Evolutionary conservation across 106 monocot species (phyloP).

Genomic region (Xerophyta viscosa): DNA sequence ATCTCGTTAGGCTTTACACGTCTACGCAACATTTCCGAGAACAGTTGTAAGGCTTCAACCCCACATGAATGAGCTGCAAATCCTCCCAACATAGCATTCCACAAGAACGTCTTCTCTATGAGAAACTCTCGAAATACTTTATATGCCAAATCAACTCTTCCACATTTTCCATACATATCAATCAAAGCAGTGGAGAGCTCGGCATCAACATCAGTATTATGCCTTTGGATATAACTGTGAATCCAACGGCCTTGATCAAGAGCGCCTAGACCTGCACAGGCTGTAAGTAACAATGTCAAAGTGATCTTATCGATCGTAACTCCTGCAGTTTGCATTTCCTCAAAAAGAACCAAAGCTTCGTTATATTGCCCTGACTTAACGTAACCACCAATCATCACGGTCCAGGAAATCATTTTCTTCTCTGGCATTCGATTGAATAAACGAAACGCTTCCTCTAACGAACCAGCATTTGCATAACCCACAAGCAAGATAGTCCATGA

Average conservation of each 20-base stretch:
- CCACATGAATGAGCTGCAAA: conserved; percentile 22
- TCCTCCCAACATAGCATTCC: conserved; percentile 28
- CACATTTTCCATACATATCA: conserved; percentile 34
- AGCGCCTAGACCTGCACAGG: conserved; percentile 21
- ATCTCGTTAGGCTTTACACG: conserved; percentile 20
- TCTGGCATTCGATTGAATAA: conserved; percentile 20
- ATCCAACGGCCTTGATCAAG: conserved; percentile 26
- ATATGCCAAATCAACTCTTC: conserved; percentile 13
- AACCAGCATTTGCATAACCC: conserved; percentile 5
- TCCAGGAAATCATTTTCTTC: conserved; percentile 24
- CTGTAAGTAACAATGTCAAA: conserved; percentile 9
- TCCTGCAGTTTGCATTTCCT: conserved; percentile 15
- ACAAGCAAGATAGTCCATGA: conserved; percentile 22
- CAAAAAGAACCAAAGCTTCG: conserved; percentile 17
- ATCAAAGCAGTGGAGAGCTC: conserved; percentile 16
- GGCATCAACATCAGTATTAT: neutral
- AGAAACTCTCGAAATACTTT: conserved; percentile 8
- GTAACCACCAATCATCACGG: conserved; percentile 21
- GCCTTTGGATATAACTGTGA: conserved; percentile 12
- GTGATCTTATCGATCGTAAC: conserved; percentile 15
- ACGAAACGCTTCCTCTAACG: conserved; percentile 3
- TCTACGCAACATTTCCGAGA: conserved; percentile 8
- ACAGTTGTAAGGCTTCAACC: conserved; percentile 8
- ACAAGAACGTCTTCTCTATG: conserved; percentile 12
- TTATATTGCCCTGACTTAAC: neutral